Evolutionary conservation across 1,284 basidiomycete genomes (phyloP).

Genomic region (Ustilago crameri): DNA sequence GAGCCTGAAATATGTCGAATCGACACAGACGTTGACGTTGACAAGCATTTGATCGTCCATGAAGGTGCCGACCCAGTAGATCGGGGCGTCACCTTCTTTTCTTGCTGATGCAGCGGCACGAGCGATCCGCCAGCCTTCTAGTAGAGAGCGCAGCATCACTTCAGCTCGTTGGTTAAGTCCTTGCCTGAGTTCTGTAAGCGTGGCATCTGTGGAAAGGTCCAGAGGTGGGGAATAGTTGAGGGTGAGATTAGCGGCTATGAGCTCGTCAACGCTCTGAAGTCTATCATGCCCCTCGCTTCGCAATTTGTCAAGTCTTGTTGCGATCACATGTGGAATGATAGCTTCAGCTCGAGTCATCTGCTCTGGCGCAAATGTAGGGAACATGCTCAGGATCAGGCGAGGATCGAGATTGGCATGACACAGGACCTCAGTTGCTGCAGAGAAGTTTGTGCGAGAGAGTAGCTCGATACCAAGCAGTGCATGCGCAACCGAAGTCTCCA

Average conservation of each 20-base stretch:
- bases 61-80: conserved; percentile 22
- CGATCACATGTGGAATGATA: conserved; percentile 24
- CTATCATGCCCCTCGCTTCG: background rate
- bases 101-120: conserved; percentile 4
- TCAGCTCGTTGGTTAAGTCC: conserved; percentile 23
- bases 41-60: conserved; percentile 43
- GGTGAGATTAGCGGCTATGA: conserved; percentile 35
- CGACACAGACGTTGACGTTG: conserved; percentile 31
- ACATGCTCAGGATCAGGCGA: conserved; percentile 40
- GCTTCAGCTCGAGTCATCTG: conserved; percentile 11
- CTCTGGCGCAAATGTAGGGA: conserved; percentile 10
- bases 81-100: background rate
- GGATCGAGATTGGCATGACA: conserved; percentile 36
- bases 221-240: conserved; percentile 56
- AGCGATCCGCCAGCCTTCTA: conserved; percentile 24
- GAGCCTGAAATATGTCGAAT: conserved; percentile 26
- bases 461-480: conserved; percentile 40
- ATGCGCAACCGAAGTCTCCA: conserved; percentile 27
- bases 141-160: conserved; percentile 35
- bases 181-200: conserved; percentile 17
- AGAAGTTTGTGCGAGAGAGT: conserved; percentile 41
- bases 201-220: conserved; percentile 21
- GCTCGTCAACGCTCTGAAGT: conserved; percentile 23
- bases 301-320: conserved; percentile 13
- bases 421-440: conserved; percentile 25